phyloP scores from a whole-genome alignment of 306 rosid genomes.

The Acacia melanoxylon region DNA sequence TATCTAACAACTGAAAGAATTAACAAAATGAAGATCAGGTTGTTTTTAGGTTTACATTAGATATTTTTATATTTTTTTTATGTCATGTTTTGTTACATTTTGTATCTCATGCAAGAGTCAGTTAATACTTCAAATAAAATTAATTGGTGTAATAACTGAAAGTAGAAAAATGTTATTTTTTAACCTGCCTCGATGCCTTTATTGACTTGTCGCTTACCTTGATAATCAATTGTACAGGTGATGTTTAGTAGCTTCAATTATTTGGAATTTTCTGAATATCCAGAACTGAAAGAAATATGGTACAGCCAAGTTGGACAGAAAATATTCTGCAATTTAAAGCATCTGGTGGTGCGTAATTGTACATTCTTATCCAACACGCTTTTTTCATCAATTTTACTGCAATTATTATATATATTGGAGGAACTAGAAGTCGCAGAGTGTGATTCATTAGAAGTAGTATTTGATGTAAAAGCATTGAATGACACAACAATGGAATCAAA shows the following conservation, averaged over 20 bases:
- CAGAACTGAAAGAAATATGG: neutral
- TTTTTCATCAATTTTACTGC: neutral
- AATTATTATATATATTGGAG: neutral
- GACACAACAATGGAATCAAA: neutral
- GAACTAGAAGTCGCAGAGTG: neutral
- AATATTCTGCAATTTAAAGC: neutral
- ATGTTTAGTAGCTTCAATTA: neutral
- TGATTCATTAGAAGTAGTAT: neutral
- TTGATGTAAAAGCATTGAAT: neutral
- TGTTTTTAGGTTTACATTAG: too few species aligned
- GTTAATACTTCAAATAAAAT: too few species aligned
- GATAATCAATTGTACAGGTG: neutral
- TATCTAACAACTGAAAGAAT: too few species aligned
- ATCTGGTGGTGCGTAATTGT: neutral
- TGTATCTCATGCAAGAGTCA: too few species aligned
- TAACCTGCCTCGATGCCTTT: too few species aligned
- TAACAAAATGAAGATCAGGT: too few species aligned
- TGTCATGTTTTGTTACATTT: too few species aligned
- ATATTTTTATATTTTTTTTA: too few species aligned
- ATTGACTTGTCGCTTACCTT: neutral
- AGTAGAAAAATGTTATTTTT: too few species aligned
- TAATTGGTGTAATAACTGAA: too few species aligned
- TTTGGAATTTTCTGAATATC: neutral
- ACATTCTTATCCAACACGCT: neutral
- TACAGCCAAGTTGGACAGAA: neutral